These are phyloP conservation scores for Boletus smithii DNA, from an alignment of 1,284 basidiomycete species.

Conservation along the genomic window DNA sequence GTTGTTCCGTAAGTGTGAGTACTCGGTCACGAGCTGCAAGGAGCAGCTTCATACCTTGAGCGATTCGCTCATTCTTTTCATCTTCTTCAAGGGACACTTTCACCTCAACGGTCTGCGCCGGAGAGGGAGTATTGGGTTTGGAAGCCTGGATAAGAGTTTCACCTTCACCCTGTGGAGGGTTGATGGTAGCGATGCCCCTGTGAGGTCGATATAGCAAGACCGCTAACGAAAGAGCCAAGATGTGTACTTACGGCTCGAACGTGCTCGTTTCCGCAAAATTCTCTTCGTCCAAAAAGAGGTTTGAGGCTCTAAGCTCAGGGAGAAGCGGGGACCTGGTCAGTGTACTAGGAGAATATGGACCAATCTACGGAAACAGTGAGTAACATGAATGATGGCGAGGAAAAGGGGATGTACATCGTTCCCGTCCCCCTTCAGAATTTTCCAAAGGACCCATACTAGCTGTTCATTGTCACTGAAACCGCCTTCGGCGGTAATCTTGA, in stretches of 20 bases:
- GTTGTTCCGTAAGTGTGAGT: constrained; percentile 67
- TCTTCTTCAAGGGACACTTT: constrained; percentile 37
- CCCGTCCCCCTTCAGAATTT: constrained; percentile 74
- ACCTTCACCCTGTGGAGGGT: constrained; percentile 6
- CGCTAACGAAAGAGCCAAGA: constrained; percentile 6
- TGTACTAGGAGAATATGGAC: constrained; percentile 69
- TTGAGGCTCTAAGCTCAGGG: constrained; percentile 63
- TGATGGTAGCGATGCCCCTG: constrained; percentile 15
- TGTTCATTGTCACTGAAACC: constrained; percentile 64
- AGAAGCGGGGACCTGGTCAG: constrained; percentile 67
- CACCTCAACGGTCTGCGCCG: constrained; percentile 12
- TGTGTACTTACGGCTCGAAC: constrained; percentile 33
- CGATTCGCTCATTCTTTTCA: constrained; percentile 37
- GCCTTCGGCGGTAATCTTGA: constrained; percentile 47
- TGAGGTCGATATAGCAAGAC: constrained; percentile 18
- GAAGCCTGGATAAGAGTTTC: constrained; percentile 1
- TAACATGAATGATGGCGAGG: background rate
- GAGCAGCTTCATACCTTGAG: constrained; percentile 60
- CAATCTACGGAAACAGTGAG: constrained; percentile 50
- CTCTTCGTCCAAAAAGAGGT: constrained; percentile 63
- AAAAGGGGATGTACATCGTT: constrained; percentile 55
- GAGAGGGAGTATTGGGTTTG: constrained; percentile 28
- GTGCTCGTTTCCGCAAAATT: constrained; percentile 46
- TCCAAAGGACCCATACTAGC: constrained; percentile 79
- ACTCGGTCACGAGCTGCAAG: constrained; percentile 65